Percentiles rank a stretch among this genome's conserved stretches.
Evolutionary conservation across 345 rosid species (phyloP).

Genomic region (Anacardium occidentale): DNA sequence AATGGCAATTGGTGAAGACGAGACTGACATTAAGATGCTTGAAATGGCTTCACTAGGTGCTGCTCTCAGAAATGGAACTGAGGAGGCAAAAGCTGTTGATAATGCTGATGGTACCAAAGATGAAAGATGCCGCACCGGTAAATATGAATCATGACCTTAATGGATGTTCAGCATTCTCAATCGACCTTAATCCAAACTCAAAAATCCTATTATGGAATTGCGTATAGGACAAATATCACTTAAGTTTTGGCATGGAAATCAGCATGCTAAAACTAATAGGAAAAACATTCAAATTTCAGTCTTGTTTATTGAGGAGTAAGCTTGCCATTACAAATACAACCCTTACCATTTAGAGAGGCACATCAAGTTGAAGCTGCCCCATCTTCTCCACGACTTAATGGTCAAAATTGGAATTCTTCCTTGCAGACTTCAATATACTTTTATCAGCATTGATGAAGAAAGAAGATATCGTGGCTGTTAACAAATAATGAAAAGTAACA

Average conservation of each 20-base stretch:
- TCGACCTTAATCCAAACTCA: no score
- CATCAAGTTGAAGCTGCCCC: background rate
- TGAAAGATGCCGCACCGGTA: no score
- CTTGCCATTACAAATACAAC: background rate
- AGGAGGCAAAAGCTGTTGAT: conserved; percentile 87
- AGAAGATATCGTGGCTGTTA: conserved; percentile 54
- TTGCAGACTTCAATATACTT: conserved; percentile 54
- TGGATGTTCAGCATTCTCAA: no score
- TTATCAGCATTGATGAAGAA: conserved; percentile 67
- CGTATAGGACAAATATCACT: no score
- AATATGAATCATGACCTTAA: no score
- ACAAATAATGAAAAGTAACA: background rate
- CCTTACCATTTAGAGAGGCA: background rate
- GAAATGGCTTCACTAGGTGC: conserved; percentile 78
- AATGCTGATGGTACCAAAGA: no score
- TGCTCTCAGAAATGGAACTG: conserved; percentile 81
- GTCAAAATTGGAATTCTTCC: conserved; percentile 41
- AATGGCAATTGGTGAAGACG: conserved; percentile 96
- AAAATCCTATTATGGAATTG: no score
- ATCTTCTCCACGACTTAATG: background rate
- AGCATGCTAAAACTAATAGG: no score
- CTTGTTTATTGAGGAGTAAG: no score
- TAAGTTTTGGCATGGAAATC: no score
- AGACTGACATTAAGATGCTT: conserved; percentile 87
- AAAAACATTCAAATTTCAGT: no score